phyloP scores from a whole-genome alignment of 2,329 filamentous ascomycete species.

The Verticillium tricorpus region DNA sequence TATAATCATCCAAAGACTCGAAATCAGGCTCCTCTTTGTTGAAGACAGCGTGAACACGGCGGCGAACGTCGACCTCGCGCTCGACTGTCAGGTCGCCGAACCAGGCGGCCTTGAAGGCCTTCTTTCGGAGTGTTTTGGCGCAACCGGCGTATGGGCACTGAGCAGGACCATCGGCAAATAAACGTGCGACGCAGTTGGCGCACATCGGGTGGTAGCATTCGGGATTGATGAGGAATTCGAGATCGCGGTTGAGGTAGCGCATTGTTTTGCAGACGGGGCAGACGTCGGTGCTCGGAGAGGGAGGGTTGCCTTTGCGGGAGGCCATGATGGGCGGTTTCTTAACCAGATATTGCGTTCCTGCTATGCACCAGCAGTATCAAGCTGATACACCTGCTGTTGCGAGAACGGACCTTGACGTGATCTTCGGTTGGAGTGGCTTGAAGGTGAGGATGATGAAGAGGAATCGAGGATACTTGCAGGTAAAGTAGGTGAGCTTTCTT shows the following conservation, averaged over 20 bases:
- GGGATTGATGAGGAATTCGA: constrained; percentile 94
- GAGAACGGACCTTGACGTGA: too few species aligned
- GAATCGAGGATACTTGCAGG: too few species aligned
- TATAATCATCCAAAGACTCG: constrained; percentile 75
- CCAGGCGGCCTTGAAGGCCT: constrained; percentile 80
- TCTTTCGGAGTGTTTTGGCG: constrained; percentile 77
- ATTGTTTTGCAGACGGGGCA: constrained; percentile 98
- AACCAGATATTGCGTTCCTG: too few species aligned
- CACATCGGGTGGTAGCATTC: constrained; percentile 99
- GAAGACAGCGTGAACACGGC: constrained; percentile 73
- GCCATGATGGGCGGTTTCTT: too few species aligned
- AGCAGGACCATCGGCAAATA: constrained; percentile 87
- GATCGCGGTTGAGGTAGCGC: constrained; percentile 89
- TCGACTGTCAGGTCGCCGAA: constrained; percentile 87
- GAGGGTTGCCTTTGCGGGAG: constrained; percentile 3
- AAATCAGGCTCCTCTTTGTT: constrained; percentile 92
- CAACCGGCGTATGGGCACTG: constrained; percentile 91
- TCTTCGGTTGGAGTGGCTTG: too few species aligned
- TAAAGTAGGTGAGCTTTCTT: too few species aligned
- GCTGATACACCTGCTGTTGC: too few species aligned
- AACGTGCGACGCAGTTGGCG: constrained; percentile 87
- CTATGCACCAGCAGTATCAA: too few species aligned
- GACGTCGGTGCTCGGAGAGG: constrained; percentile 55
- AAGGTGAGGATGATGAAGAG: too few species aligned
- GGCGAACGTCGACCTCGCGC: constrained; percentile 87